Evolutionary conservation across 2,329 filamentous ascomycete genomes (phyloP).

Genomic region (Blastomyces emzantsi): DNA sequence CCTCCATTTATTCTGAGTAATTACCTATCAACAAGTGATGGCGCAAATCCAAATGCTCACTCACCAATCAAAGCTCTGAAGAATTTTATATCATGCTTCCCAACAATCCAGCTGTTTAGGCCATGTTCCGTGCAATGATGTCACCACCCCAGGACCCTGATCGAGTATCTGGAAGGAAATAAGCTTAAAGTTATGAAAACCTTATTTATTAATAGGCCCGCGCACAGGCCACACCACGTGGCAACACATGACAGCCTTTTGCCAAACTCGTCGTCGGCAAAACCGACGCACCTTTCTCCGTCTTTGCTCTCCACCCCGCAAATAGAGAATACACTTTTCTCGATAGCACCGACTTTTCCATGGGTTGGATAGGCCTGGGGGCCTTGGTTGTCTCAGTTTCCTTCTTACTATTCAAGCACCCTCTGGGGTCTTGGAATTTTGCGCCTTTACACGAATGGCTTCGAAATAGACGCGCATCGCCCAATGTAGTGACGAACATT

Average conservation of each 20-base stretch:
- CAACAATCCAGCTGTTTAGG: too few relatives aligned
- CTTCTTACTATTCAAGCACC: conserved; percentile 34
- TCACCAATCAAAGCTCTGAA: too few relatives aligned
- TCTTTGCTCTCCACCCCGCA: background rate
- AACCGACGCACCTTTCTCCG: background rate
- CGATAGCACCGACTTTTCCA: conserved; percentile 15
- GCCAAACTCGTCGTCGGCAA: background rate
- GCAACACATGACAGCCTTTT: background rate
- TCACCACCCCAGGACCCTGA: too few relatives aligned
- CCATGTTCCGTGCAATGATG: too few relatives aligned
- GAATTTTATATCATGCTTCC: too few relatives aligned
- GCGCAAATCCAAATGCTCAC: too few relatives aligned
- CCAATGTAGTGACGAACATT: background rate
- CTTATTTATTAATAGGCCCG: background rate
- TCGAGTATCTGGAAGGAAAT: background rate
- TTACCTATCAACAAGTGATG: too few relatives aligned
- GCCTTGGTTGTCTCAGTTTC: conserved; percentile 32
- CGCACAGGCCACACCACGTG: background rate
- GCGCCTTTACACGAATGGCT: background rate
- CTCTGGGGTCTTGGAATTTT: conserved; percentile 28
- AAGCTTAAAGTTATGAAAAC: background rate
- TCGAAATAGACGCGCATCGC: background rate
- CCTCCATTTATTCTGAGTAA: too few relatives aligned
- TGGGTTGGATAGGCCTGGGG: conserved; percentile 37
- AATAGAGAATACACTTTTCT: background rate